These are phyloP conservation scores for Pulveroboletus ravenelii DNA, from an alignment of 768 basidiomycete genomes.

Conservation along the genomic window DNA sequence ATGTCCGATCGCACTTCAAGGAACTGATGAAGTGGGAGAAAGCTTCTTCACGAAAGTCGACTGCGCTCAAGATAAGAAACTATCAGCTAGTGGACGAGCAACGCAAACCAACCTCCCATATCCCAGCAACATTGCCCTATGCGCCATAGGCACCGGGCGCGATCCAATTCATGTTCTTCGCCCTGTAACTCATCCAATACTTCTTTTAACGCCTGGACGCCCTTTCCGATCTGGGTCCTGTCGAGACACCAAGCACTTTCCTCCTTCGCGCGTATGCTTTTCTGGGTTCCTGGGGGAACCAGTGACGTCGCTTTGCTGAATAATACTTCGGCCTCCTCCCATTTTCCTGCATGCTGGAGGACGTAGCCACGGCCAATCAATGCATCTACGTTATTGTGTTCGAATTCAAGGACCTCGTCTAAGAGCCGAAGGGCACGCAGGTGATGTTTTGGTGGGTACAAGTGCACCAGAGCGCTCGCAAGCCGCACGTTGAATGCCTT, in stretches of 20 bases:
- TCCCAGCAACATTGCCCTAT: constrained; percentile 76
- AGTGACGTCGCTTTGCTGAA: constrained; percentile 58
- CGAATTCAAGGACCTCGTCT: constrained; percentile 60
- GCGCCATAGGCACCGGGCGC: constrained; percentile 81
- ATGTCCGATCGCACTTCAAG: constrained; percentile 67
- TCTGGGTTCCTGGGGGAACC: constrained; percentile 40
- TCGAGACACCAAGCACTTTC: constrained; percentile 80
- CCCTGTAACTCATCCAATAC: constrained; percentile 43
- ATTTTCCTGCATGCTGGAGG: constrained; percentile 56
- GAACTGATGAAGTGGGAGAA: constrained; percentile 78
- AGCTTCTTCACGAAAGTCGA: constrained; percentile 51
- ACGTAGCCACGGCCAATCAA: constrained; percentile 77
- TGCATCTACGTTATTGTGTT: constrained; percentile 58
- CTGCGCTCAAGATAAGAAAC: constrained; percentile 30
- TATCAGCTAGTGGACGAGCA: not conserved
- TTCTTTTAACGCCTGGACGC: constrained; percentile 42
- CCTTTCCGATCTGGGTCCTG: constrained; percentile 48
- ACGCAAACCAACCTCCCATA: constrained; percentile 52
- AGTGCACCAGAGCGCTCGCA: constrained; percentile 74
- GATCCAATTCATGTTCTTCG: constrained; percentile 48
- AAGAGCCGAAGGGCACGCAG: constrained; percentile 68
- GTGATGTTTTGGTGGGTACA: constrained; percentile 90
- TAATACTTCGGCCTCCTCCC: constrained; percentile 58
- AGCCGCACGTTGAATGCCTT: constrained; percentile 68
- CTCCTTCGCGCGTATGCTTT: constrained; percentile 63